Evolutionary conservation across 768 basidiomycete species (phyloP), one percentile per base, ranked within the genome.

Genomic region (Tylopilus sp.): DNA sequence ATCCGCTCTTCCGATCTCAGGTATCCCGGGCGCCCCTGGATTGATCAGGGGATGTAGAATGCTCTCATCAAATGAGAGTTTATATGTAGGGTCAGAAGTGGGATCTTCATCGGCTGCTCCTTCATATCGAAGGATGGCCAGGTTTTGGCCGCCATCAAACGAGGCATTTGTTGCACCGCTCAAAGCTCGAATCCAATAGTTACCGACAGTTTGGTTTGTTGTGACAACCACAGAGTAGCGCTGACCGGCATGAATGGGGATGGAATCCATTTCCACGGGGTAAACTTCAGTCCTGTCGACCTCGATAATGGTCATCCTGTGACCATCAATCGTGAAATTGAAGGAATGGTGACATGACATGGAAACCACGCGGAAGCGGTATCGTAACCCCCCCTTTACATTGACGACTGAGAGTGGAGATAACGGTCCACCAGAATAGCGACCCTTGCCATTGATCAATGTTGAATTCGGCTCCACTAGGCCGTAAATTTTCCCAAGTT

Each of bases 121-220:
- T 11, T 41, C 25, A 15, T 52, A 52, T 9, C 45, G 51, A 6
- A 52, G 40, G 10, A 52, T 52, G 2, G 51, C 51, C 40, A 38
- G 6, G 30, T 52, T 52, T 42, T 47, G 44, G 25, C 45, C 51
- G 3, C 33, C 45, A 41, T 46, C 31, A 5, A 51, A 51, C 4
- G 50, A 6, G 12, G 45, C 23, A 12, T 28, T 21, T 2, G 45
- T 13, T 28, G 76, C 3, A 42, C 25, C 18, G 20, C 13, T 35
- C 67, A 36, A 64, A 0, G 77, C 71, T 20, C 77, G 74, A 26
- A 80, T 71, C 78, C 78, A 83, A 62, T 82, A 83, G 60, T 81
- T 83, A 7, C 63, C 69, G 22, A 76, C 58, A 0, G 69, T 58
- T 44, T 79, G 70, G 53, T 78, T 67, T 15, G 78, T 75, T n/a